A percentile compares a stretch with the other conserved stretches of the same genome.
These are phyloP conservation scores for Cladophialophora carrionii DNA, from an alignment of 2,329 filamentous ascomycete species.

Conservation along the genomic window DNA sequence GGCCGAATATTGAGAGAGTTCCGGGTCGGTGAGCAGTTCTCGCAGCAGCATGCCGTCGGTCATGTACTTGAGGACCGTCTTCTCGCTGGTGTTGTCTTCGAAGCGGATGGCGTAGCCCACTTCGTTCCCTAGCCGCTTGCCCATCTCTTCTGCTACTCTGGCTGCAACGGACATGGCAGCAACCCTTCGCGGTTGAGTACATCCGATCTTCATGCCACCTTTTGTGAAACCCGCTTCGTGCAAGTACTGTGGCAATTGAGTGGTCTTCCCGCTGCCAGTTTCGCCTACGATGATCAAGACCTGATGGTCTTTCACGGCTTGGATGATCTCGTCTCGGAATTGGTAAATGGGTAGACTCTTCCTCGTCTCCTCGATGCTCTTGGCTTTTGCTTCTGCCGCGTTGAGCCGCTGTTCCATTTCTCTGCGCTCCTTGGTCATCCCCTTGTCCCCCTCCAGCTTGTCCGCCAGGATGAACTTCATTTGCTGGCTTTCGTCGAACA, in stretches of 20 bases:
- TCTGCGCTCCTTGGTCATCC: constrained; percentile 75
- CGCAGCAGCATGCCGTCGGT: constrained; percentile 94
- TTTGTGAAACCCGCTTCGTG: constrained; percentile 90
- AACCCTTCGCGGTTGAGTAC: constrained; percentile 91
- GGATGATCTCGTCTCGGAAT: constrained; percentile 81
- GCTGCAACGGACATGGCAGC: constrained; percentile 97
- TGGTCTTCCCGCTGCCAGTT: constrained; percentile 94
- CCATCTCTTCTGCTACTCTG: constrained; percentile 92
- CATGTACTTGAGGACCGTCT: constrained; percentile 93
- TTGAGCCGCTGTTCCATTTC: constrained; percentile 80
- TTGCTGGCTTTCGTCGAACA: constrained; percentile 86
- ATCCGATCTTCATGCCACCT: constrained; percentile 80
- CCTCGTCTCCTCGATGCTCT: constrained; percentile 86
- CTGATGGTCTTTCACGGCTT: constrained; percentile 83
- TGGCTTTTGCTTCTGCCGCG: constrained; percentile 83
- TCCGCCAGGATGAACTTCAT: constrained; percentile 82
- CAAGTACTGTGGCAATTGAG: constrained; percentile 90
- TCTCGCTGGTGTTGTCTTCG: constrained; percentile 87
- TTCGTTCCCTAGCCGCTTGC: constrained; percentile 83
- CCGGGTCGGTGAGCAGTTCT: constrained; percentile 86
- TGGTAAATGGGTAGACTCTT: constrained; percentile 89
- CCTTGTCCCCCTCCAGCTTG: constrained; percentile 70
- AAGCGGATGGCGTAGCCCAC: constrained; percentile 96
- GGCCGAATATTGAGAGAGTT: constrained; percentile 78
- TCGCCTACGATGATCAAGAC: constrained; percentile 91